phyloP scores from a whole-genome alignment of 805 yeast genomes.

The Zygosaccharomyces siamensis region DNA sequence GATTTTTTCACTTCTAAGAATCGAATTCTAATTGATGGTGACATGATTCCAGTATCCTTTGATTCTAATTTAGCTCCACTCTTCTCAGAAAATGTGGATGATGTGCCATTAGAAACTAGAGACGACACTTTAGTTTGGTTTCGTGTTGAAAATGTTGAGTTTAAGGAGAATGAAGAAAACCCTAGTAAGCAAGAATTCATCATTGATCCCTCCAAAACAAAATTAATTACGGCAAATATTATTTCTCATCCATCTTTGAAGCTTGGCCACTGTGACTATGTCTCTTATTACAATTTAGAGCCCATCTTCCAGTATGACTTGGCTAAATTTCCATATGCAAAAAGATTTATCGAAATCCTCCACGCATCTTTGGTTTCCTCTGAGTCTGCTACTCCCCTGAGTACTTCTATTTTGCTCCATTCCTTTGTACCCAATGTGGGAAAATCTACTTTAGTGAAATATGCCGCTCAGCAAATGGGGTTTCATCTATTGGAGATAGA shows the following conservation, averaged over 20 bases:
- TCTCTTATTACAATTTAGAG: conserved; percentile 43
- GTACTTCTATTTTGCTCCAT: conserved; percentile 59
- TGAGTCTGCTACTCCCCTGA: conserved; percentile 37
- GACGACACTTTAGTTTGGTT: conserved; percentile 86
- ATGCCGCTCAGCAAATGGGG: conserved; percentile 55
- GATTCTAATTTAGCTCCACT: conserved; percentile 39
- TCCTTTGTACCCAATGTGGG: conserved; percentile 78
- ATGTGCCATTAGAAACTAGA: conserved; percentile 18
- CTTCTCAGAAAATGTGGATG: conserved; percentile 10
- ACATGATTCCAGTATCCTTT: conserved; percentile 69
- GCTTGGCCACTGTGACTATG: conserved; percentile 37
- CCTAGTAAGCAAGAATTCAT: conserved; percentile 40
- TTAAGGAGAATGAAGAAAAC: conserved; percentile 19
- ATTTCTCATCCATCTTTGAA: conserved; percentile 40
- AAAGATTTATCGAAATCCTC: conserved; percentile 49
- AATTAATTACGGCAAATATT: conserved; percentile 63
- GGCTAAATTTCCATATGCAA: conserved; percentile 44
- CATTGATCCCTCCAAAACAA: conserved; percentile 64
- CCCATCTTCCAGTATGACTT: conserved; percentile 37
- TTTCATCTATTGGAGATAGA: conserved; percentile 64
- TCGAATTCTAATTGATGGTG: conserved; percentile 60
- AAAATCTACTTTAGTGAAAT: conserved; percentile 58
- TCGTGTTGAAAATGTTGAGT: conserved; percentile 48
- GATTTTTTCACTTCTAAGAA: conserved; percentile 51
- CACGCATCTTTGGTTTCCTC: conserved; percentile 42